A percentile compares a stretch with the other conserved stretches of the same genome.
These are phyloP conservation scores for Chalaropsis thielavioides DNA, from an alignment of 2,329 filamentous ascomycete species.

Conservation along the genomic window DNA sequence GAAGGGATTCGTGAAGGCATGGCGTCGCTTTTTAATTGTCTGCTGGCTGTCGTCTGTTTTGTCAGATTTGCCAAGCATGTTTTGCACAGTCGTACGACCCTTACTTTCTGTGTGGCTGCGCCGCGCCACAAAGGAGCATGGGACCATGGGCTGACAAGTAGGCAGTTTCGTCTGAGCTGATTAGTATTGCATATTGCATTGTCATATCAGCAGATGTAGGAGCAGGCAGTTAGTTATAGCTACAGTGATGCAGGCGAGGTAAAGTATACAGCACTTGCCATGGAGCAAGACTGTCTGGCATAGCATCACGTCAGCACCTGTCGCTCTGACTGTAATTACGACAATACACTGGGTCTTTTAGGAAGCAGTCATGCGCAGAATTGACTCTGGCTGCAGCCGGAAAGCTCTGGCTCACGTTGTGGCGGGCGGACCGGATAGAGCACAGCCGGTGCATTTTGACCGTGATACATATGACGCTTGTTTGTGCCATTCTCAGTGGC, in stretches of 20 bases:
- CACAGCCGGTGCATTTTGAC: neutral
- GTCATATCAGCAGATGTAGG: neutral
- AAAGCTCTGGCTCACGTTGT: neutral
- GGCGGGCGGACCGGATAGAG: neutral
- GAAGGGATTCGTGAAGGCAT: no score
- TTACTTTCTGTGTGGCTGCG: neutral
- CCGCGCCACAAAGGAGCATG: neutral
- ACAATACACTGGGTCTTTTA: neutral
- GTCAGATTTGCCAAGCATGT: neutral
- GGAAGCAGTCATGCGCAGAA: neutral
- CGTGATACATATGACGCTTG: neutral
- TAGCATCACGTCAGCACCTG: neutral
- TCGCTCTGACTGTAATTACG: neutral
- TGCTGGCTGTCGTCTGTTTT: neutral
- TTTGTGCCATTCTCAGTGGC: neutral
- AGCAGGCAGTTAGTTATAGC: neutral
- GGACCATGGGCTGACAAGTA: neutral
- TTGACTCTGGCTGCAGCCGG: neutral
- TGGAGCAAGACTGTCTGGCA: neutral
- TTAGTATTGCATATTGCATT: neutral
- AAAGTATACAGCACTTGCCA: neutral
- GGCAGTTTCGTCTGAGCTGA: neutral
- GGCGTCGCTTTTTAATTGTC: neutral
- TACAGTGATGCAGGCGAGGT: neutral
- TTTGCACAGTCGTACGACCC: conserved; percentile 1